Evolutionary conservation across 2,329 filamentous ascomycete species (phyloP), one percentile per base, ranked within the genome.

Genomic region (Plectosphaerella plurivora): DNA sequence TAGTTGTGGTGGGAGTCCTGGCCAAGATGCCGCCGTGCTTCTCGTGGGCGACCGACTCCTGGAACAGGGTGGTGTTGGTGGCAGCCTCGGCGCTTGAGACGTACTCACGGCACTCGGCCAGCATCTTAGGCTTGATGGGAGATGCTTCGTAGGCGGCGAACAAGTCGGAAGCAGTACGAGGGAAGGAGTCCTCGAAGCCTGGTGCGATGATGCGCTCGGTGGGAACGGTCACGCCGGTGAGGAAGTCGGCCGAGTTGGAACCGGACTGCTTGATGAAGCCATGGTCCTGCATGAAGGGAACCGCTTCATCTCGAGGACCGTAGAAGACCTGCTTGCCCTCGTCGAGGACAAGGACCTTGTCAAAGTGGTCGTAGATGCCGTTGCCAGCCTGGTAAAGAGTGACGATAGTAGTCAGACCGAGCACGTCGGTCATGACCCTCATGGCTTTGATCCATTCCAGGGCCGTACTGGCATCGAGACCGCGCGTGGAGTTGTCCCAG

Each of bases 261-360:
- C 69, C 64, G 1, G 61, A 54, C 16, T 63, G 62, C 20, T 63
- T 82, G 49, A 81, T 61, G 64, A 86, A 88, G 10, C 86, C 86
- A 15, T 89, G 73, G 48, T 83, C 74, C 53, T 83, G 73, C 62
- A 90, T 89, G 65, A 88, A 89, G 53, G 80, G 72, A 52, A 76
- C 79, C 3, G 87, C 86, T 45, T 81, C 73, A n/a, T 72, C 69
- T 4, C 78, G 76, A 3, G 78, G 81, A 0, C 86, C 86, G 62
- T 83, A 82, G 68, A 81, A 89, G 51, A 88, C 79, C 68, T 85
- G 82, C 5, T 80, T 77, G 1, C 86, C 84, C 52, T 79, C 73
- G 55, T 89, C 85, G 47, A 91, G 87, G n/a, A 91, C 79, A 45
- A 89, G 67, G 0, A 91, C 86, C 66, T 91, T 91, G 66, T 91